phyloP scores from a whole-genome alignment of 345 rosid species.

The Eucalyptus grandis region DNA sequence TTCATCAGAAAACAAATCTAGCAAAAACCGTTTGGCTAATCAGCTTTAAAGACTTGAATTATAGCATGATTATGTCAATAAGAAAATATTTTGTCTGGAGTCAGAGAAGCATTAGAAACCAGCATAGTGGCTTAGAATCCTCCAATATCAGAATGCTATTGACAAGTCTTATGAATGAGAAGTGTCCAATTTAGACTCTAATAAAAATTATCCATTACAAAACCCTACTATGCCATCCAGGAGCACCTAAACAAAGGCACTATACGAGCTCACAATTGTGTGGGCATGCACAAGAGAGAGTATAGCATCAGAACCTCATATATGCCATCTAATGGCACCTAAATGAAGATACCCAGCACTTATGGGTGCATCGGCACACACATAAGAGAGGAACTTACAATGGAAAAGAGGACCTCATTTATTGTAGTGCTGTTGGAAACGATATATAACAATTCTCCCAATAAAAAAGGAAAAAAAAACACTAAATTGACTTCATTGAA shows the following conservation, averaged over 20 bases:
- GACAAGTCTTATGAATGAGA: not conserved
- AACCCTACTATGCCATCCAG: not conserved
- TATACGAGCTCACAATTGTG: not conserved
- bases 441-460: not conserved
- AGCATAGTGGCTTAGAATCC: not conserved
- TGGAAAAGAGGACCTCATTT: not conserved
- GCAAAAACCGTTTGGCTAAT: not conserved
- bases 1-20: not conserved
- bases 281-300: not conserved
- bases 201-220: not conserved
- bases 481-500: not conserved
- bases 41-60: not conserved
- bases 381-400: not conserved
- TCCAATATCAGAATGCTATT: not conserved
- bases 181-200: not conserved
- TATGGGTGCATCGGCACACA: not conserved
- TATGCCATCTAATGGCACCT: not conserved
- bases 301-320: not conserved
- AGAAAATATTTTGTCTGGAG: not conserved
- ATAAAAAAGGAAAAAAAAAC: not conserved
- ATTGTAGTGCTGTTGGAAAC: not conserved
- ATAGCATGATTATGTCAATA: not conserved
- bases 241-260: not conserved
- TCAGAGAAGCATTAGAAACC: not conserved
- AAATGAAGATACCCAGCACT: not conserved